phyloP scores from a whole-genome alignment of 345 rosid genomes.

The Arabidopsis thaliana region DNA sequence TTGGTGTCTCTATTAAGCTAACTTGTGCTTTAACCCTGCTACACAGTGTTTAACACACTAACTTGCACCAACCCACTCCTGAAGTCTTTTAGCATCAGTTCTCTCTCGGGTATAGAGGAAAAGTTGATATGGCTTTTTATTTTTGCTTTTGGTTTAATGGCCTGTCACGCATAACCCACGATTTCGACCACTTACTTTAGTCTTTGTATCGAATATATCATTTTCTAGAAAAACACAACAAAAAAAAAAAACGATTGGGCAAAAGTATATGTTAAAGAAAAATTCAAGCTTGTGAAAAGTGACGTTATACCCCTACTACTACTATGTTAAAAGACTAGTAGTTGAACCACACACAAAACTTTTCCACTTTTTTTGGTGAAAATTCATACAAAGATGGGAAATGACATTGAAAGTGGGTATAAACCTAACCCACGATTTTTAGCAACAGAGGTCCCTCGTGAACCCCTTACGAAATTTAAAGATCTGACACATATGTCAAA shows the following conservation, averaged over 20 bases:
- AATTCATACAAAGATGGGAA: conserved; percentile 38
- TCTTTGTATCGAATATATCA: conserved; percentile 18
- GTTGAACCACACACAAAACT: conserved; percentile 39
- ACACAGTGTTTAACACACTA: neutral
- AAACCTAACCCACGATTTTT: conserved; percentile 46
- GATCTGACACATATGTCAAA: conserved; percentile 41
- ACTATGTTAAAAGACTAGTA: conserved; percentile 33
- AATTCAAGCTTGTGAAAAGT: conserved; percentile 31
- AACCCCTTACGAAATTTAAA: conserved; percentile 22
- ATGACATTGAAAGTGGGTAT: conserved; percentile 40
- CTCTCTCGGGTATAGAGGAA: conserved; percentile 40
- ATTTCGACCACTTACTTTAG: conserved; percentile 32
- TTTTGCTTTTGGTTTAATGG: conserved; percentile 41
- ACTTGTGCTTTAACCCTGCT: neutral
- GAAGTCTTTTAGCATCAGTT: conserved; percentile 13
- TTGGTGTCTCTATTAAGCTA: neutral
- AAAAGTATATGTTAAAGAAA: conserved; percentile 12
- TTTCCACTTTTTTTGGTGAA: conserved; percentile 36
- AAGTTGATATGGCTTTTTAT: conserved; percentile 27
- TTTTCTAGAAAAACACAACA: conserved; percentile 14
- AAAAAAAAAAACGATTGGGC: conserved; percentile 5
- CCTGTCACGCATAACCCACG: conserved; percentile 47
- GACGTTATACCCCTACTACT: conserved; percentile 30
- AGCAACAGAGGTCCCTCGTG: conserved; percentile 42
- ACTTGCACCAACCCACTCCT: conserved; percentile 37